Evolutionary conservation across 345 rosid species (phyloP).

Genomic region (Sisymbrium altissimum): DNA sequence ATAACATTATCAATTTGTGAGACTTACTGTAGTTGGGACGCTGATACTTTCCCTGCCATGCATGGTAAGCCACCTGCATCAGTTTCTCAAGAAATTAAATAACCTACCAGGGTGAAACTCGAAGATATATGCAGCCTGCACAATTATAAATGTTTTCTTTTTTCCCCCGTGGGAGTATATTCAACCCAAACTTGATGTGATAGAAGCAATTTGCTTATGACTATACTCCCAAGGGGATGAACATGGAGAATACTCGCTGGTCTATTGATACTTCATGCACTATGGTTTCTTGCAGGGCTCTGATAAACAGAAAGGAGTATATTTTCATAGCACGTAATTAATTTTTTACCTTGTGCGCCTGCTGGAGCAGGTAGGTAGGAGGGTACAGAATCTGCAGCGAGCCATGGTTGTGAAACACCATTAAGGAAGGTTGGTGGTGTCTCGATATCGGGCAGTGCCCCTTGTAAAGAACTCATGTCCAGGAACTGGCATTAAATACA

Average conservation of each 20-base stretch:
- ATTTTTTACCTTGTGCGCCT: constrained; percentile 57
- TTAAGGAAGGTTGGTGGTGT: constrained; percentile 45
- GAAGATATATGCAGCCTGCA: background rate
- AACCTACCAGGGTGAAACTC: background rate
- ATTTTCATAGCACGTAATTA: background rate
- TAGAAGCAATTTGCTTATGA: background rate
- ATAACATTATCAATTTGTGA: background rate
- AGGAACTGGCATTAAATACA: constrained; percentile 56
- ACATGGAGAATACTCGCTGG: background rate
- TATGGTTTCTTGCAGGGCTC: background rate
- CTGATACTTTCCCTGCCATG: constrained; percentile 58
- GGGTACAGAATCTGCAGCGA: constrained; percentile 28
- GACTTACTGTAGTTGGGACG: constrained; percentile 72
- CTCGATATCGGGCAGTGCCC: constrained; percentile 59
- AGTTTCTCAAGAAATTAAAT: constrained; percentile 19
- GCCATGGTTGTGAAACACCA: constrained; percentile 61
- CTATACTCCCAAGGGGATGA: background rate
- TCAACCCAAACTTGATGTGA: background rate
- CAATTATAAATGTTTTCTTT: background rate
- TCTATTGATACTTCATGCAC: background rate
- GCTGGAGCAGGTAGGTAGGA: constrained; percentile 37
- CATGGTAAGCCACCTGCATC: constrained; percentile 70
- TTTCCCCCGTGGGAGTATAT: background rate
- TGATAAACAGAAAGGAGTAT: background rate
- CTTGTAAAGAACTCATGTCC: constrained; percentile 75